Base-by-base conservation (phyloP, 139 green algal species). In the Chlorella sp. region DNA sequence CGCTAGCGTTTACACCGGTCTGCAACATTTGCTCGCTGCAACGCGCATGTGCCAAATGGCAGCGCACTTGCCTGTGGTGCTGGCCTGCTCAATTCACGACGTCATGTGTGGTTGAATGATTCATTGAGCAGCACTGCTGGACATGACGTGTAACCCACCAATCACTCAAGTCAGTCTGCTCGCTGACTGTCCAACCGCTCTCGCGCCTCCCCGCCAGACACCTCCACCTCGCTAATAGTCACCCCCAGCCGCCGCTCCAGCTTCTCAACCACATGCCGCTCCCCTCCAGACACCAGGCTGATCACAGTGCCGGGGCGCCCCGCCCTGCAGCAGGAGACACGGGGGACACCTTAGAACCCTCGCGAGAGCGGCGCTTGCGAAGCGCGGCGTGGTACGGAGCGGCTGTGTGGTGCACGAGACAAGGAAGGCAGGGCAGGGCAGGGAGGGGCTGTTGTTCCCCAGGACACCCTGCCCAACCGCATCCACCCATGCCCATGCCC, bases 181-280 rank as follows among this genome's bases (percentile, higher is more conserved):
- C 48, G 9, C 9, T 5, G 48, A 9, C 48, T 57, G 48, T 71
- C 21, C 64, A 28, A 14, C 83, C 14, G 9, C 85, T 84, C 60
- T 48, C 39, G 42, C 36, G 79, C 76, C 77, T 87, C 81, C 0
- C 93, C 93, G 77, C 69, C 68, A 5, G 28, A 18, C 57, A 94
- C 42, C 39, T 93, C 83, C 69, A 88, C 85, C 37, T 94, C 90
- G 4, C 36, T 37, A 21, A 97, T 95, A 0, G 88, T 48, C 68
- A 98, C 93, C 0, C 92, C 92, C 79, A 98, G 89, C 48, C 86
- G 85, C 57, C 87, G 89, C 19, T 87, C 89, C 82, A 98, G 92
- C 88, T 96, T 96, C 1, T 96, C 88, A 42, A 99, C 88, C 34
- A 99, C 95, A 90, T 96, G 97, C 28, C 86, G 53, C 83, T 98